Evolutionary conservation across 805 yeast species (phyloP).

Genomic region (Saccharomycopsis fodiens): DNA sequence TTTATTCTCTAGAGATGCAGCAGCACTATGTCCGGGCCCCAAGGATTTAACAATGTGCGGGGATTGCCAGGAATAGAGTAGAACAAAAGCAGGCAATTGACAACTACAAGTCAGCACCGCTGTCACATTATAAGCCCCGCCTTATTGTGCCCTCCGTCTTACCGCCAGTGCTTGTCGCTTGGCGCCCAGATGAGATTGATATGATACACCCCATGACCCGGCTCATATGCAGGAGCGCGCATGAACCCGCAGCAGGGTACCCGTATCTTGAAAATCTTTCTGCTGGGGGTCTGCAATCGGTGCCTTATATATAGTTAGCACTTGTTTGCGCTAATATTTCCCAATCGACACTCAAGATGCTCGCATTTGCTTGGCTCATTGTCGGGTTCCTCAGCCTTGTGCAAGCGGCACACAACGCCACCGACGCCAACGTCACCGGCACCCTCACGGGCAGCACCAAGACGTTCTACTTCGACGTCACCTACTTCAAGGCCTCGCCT

Average conservation of each 20-base stretch:
- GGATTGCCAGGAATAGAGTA: too few relatives aligned
- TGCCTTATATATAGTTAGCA: background rate
- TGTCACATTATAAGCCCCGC: too few relatives aligned
- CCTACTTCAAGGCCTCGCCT: slow-evolving; percentile 26
- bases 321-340: background rate
- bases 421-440: background rate
- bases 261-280: background rate
- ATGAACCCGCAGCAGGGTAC: background rate
- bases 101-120: too few relatives aligned
- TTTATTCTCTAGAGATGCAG: too few relatives aligned
- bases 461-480: slow-evolving; percentile 17
- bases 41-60: too few relatives aligned
- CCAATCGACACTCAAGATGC: background rate
- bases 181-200: background rate
- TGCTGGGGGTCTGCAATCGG: background rate
- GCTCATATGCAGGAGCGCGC: background rate
- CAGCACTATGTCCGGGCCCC: too few relatives aligned
- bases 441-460: slow-evolving; percentile 16
- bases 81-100: too few relatives aligned
- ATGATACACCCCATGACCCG: background rate
- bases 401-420: background rate
- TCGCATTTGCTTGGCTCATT: background rate
- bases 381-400: background rate
- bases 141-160: too few relatives aligned
- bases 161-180: too few relatives aligned